Percentiles rank a stretch among this genome's conserved stretches.
phyloP scores from a whole-genome alignment of 2,329 filamentous ascomycete species.

The Botrytis hyacinthi region DNA sequence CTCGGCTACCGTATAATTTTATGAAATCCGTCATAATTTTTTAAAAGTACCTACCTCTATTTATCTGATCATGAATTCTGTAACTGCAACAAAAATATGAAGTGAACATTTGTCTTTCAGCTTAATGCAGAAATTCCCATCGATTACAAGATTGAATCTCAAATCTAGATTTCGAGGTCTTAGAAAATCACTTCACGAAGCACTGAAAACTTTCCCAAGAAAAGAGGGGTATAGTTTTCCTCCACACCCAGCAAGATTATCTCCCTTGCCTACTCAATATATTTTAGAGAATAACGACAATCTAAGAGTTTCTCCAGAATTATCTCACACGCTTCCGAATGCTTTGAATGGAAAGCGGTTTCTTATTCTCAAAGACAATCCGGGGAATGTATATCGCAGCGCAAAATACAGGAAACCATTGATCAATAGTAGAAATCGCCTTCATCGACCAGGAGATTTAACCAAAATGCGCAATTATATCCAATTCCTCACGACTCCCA shows the following conservation, averaged over 20 bases:
- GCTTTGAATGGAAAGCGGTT: not conserved
- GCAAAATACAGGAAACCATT: not conserved
- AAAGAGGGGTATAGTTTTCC: not conserved
- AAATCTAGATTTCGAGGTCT: constrained; percentile 7
- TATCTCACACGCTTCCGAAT: not conserved
- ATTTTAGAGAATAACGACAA: not conserved
- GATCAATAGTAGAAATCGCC: not conserved
- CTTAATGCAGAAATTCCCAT: constrained; percentile 11
- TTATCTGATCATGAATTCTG: not conserved
- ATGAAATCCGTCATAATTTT: constrained; percentile 1
- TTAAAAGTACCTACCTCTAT: not conserved
- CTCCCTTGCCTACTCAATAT: not conserved
- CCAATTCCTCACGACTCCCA: constrained; percentile 77
- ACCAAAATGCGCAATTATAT: constrained; percentile 68
- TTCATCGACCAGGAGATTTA: not conserved
- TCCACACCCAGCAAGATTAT: constrained; percentile 14
- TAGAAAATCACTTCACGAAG: not conserved
- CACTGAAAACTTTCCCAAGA: not conserved
- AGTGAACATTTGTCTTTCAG: not conserved
- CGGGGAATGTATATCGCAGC: constrained; percentile 12
- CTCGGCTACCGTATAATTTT: constrained; percentile 13
- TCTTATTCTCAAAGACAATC: not conserved
- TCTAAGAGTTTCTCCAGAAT: not conserved
- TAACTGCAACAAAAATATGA: constrained; percentile 7
- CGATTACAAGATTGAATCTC: not conserved